A percentile compares a stretch with the other conserved stretches of the same genome.
These are phyloP conservation scores for Phytopythium oedochilum DNA, from an alignment of 352 stramenopile species.

Conservation along the genomic window DNA sequence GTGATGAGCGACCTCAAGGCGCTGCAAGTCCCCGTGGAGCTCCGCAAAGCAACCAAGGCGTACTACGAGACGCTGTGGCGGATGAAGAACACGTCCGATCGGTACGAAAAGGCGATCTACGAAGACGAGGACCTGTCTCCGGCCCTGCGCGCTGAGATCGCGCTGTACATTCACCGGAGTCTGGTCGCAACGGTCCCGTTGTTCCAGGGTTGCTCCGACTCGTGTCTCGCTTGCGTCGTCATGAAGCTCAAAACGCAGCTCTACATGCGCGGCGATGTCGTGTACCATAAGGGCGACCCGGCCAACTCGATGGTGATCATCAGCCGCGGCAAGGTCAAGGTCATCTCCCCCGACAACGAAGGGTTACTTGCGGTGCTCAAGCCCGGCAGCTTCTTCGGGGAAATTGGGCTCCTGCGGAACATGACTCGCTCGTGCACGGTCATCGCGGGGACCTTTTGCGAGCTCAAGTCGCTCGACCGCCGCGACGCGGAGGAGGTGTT, in stretches of 20 bases:
- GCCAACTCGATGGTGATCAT: constrained; percentile 64
- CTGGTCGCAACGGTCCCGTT: constrained; percentile 49
- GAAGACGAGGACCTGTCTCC: constrained; percentile 59
- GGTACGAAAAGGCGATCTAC: constrained; percentile 67
- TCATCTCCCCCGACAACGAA: constrained; percentile 50
- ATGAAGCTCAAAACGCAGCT: constrained; percentile 56
- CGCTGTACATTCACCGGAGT: constrained; percentile 53
- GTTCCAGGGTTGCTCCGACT: constrained; percentile 54
- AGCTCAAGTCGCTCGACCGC: constrained; percentile 48
- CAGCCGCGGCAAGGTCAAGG: constrained; percentile 55
- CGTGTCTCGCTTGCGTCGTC: constrained; percentile 44
- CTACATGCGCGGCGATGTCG: constrained; percentile 54
- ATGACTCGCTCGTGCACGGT: constrained; percentile 56
- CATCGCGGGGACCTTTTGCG: constrained; percentile 52
- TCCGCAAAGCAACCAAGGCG: constrained; percentile 43
- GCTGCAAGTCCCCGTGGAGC: constrained; percentile 41
- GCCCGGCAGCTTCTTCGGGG: constrained; percentile 57
- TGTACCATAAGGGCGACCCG: constrained; percentile 56
- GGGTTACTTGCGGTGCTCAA: constrained; percentile 49
- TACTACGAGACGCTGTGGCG: constrained; percentile 68
- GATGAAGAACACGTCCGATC: constrained; percentile 64
- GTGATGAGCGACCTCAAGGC: constrained; percentile 67
- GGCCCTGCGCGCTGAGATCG: constrained; percentile 47
- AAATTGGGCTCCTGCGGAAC: constrained; percentile 51
- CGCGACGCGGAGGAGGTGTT: constrained; percentile 53